Evolutionary conservation across 208 protist species (phyloP).

Genomic region (Trichomonas tenax): DNA sequence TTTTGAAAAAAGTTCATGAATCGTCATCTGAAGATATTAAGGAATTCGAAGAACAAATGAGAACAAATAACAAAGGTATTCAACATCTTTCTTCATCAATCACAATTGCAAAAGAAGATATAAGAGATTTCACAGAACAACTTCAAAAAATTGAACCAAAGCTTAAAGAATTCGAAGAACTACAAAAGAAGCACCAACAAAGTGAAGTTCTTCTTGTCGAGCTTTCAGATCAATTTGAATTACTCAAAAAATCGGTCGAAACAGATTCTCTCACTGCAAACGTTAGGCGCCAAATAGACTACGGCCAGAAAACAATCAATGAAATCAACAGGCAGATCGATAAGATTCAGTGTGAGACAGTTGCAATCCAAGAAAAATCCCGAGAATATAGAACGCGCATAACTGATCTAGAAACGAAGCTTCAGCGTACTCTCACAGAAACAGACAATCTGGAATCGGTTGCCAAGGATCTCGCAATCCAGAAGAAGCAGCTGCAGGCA

Average conservation of each 20-base stretch:
- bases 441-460: not conserved
- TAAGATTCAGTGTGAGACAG: not conserved
- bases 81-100: not conserved
- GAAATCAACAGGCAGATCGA: not conserved
- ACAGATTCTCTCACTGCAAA: not conserved
- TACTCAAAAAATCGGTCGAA: not conserved
- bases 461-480: not conserved
- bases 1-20: not conserved
- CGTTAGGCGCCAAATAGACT: not conserved
- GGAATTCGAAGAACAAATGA: not conserved
- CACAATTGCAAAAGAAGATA: not conserved
- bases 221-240: not conserved
- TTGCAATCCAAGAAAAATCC: not conserved
- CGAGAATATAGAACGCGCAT: not conserved
- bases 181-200: not conserved
- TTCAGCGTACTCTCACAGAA: not conserved
- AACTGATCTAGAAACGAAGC: not conserved
- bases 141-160: not conserved
- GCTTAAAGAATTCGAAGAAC: not conserved
- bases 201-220: not conserved
- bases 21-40: not conserved
- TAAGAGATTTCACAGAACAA: not conserved
- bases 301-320: not conserved
- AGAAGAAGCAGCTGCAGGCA: not conserved
- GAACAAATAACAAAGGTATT: not conserved